Percentiles rank a stretch among this genome's conserved stretches.
phyloP scores from a whole-genome alignment of 306 rosid genomes.

The Delonix regia region DNA sequence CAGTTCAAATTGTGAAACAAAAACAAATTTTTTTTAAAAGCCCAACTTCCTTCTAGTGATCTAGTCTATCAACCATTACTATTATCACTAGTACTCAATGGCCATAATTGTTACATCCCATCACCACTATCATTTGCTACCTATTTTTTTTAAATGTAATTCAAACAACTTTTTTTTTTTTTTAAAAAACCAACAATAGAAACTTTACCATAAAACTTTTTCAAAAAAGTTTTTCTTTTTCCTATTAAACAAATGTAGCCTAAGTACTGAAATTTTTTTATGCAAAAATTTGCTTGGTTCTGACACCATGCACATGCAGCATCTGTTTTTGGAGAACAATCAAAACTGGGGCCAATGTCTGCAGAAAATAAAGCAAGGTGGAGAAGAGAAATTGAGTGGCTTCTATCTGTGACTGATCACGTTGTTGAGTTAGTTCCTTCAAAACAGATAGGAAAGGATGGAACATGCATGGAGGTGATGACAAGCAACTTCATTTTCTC shows the following conservation, averaged over 20 bases:
- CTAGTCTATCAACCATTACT: no score
- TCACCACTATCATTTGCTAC: no score
- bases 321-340: slow-evolving; percentile 85
- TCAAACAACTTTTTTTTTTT: no score
- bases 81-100: no score
- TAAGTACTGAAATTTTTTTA: background rate
- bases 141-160: no score
- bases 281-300: slow-evolving; percentile 8
- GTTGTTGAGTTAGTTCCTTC: slow-evolving; percentile 89
- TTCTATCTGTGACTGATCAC: slow-evolving; percentile 87
- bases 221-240: background rate
- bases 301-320: slow-evolving; percentile 59
- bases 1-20: no score
- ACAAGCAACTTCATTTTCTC: slow-evolving; percentile 9
- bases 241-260: background rate
- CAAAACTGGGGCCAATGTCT: slow-evolving; percentile 74
- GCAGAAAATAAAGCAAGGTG: slow-evolving; percentile 70
- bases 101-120: no score
- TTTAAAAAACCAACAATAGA: no score
- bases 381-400: slow-evolving; percentile 89
- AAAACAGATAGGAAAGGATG: slow-evolving; percentile 66
- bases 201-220: no score
- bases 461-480: slow-evolving; percentile 79
- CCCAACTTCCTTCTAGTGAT: no score
- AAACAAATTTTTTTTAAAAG: no score